Evolutionary conservation across 805 yeast genomes (phyloP).

Genomic region (Candida gorgasii): DNA sequence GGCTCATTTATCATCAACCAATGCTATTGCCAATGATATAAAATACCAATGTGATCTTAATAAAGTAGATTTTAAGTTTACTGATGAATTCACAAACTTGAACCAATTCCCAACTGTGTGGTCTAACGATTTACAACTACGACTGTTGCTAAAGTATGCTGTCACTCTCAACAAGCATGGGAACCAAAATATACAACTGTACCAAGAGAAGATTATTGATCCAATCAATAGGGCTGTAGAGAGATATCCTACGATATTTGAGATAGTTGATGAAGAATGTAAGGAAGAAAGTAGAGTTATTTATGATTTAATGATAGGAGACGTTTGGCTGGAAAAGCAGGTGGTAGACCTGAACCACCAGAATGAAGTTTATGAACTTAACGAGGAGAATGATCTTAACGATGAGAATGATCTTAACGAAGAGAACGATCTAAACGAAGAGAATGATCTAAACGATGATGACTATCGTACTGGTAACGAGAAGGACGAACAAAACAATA

Average conservation of each 20-base stretch:
- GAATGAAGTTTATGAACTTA: too few relatives aligned
- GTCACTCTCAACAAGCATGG: slow-evolving; percentile 21
- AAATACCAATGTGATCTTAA: slow-evolving; percentile 47
- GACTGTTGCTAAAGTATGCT: slow-evolving; percentile 31
- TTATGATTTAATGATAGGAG: slow-evolving; percentile 6
- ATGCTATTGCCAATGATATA: slow-evolving; percentile 61
- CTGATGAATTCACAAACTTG: slow-evolving; percentile 1
- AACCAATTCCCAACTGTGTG: slow-evolving; percentile 21
- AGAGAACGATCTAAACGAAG: slow-evolving; percentile 20
- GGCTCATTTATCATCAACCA: slow-evolving; percentile 42
- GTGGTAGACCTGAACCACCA: background rate
- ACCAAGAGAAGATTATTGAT: slow-evolving; percentile 7
- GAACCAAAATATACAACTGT: slow-evolving; percentile 1
- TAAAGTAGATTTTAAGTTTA: slow-evolving; percentile 20
- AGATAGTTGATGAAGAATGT: slow-evolving; percentile 26
- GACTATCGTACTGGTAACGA: slow-evolving; percentile 8
- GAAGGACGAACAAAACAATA: slow-evolving; percentile 7
- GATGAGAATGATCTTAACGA: slow-evolving; percentile 9
- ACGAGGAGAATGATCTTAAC: background rate
- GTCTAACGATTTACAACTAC: slow-evolving; percentile 31
- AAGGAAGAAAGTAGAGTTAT: slow-evolving; percentile 4
- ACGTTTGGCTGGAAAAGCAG: background rate
- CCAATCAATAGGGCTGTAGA: slow-evolving; percentile 11
- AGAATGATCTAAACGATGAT: slow-evolving; percentile 9
- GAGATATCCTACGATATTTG: slow-evolving; percentile 29